Base-by-base conservation (phyloP, 208 protist genomes). In the Polymyxa betae region DNA sequence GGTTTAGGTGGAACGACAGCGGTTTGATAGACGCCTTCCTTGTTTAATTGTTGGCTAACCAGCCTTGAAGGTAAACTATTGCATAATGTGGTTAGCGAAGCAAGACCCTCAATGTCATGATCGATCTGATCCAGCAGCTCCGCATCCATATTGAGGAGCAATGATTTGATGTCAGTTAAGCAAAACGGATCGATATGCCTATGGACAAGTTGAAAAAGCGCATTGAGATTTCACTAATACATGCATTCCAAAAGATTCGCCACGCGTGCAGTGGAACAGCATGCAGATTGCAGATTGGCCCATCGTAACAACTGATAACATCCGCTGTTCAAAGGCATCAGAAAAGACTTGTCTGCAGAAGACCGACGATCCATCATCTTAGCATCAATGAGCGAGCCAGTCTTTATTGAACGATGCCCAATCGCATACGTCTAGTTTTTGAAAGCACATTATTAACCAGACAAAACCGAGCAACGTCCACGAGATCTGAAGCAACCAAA, bases 171-270 rank as follows among this genome's bases (percentile, higher is more conserved):
- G n/a, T 82, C 72, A n/a, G 72, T 16, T 5, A 43, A 38, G 16
- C 5, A 35, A n/a, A 82, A 82, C 72, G 72, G 72, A n/a, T 82
- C 72, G n/a, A 82, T 35, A n/a, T 82, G 72, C 72, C 72, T 82
- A 43, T 82, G 5, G 24, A 5, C 5, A 43, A 20, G 72, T 38
- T n/a, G 72, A 40, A 12, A 43, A 35, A 20, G 40, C 16, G 5
- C 12, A 5, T 45, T 38, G 35, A n/a, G 40, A 5, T 35, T 5
- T 5, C 12, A 12, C 72, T 43, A n/a, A 82, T n/a, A 5, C 72
- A 43, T 5, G 35, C n/a, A 43, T 5, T n/a, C 35, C 35, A 43
- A n/a, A n/a, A n/a, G n/a, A n/a, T n/a, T 43, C 16, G 35, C 5
- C 72, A 20, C 5, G n/a, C 16, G 16, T 5, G n/a, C n/a, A 40